These are phyloP conservation scores for Pythium oligandrum DNA, from an alignment of 352 stramenopile genomes.

Conservation along the genomic window DNA sequence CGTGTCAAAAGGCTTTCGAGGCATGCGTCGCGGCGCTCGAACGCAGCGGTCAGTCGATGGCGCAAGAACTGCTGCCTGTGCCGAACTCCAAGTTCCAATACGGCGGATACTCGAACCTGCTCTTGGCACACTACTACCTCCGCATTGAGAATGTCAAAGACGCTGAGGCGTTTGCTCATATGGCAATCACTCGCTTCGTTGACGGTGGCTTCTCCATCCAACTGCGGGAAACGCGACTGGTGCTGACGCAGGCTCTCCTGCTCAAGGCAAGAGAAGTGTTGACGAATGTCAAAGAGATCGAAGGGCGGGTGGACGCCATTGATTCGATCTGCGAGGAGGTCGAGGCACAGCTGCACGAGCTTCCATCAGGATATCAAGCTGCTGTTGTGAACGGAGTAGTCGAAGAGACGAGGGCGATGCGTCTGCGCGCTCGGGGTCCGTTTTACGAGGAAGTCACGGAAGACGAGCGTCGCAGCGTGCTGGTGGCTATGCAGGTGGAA, in stretches of 20 bases:
- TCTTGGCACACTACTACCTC: conserved; percentile 15
- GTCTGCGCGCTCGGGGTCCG: conserved; percentile 6
- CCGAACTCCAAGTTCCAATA: conserved; percentile 28
- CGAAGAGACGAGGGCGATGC: no score
- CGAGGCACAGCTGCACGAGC: no score
- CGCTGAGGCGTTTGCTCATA: no score
- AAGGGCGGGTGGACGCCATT: no score
- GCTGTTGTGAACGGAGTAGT: no score
- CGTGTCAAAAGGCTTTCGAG: conserved; percentile 29
- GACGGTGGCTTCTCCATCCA: no score
- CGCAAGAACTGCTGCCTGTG: conserved; percentile 18
- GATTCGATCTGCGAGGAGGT: no score
- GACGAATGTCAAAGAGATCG: conserved; percentile 2
- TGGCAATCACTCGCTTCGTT: no score
- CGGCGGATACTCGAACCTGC: conserved; percentile 23
- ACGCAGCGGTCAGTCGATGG: conserved; percentile 21
- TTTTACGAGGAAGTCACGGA: conserved; percentile 32
- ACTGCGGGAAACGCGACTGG: neutral
- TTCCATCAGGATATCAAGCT: no score
- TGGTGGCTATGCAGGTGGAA: conserved; percentile 28
- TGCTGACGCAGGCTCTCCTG: conserved; percentile 25
- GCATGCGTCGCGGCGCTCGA: conserved; percentile 26
- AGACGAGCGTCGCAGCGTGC: conserved; percentile 24
- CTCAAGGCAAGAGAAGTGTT: conserved; percentile 8
- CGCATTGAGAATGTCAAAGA: no score